These are phyloP conservation scores for Picea sitchensis DNA, from an alignment of 75 land plant genomes.

Conservation along the genomic window DNA sequence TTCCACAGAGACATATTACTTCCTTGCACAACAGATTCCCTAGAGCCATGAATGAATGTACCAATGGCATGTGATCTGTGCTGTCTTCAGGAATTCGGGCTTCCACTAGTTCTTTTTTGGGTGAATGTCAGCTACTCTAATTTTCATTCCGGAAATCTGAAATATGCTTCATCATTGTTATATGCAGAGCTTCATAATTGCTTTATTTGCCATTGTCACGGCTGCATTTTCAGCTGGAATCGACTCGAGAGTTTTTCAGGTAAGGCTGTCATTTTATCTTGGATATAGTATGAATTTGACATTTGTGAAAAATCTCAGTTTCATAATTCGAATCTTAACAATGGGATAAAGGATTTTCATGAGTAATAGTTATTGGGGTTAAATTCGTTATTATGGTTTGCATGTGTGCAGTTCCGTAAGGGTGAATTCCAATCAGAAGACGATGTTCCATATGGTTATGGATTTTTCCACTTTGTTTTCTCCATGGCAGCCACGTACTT, in stretches of 20 bases:
- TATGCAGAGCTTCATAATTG: constrained; percentile 65
- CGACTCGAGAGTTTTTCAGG: constrained; percentile 68
- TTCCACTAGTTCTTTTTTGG: background rate
- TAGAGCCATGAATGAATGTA: background rate
- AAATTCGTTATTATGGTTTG: background rate
- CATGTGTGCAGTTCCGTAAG: constrained; percentile 42
- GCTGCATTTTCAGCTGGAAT: constrained; percentile 87
- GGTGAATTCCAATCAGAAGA: constrained; percentile 39
- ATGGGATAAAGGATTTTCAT: background rate
- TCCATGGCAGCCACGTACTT: constrained; percentile 89
- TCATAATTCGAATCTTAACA: constrained; percentile 3
- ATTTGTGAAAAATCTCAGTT: background rate
- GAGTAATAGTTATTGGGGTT: background rate
- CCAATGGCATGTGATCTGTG: constrained; percentile 7
- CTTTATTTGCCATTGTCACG: constrained; percentile 65
- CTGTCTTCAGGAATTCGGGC: background rate
- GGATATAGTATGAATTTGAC: background rate
- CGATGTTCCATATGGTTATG: constrained; percentile 72
- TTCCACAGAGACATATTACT: background rate
- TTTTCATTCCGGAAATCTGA: background rate
- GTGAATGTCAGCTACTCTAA: background rate
- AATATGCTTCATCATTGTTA: background rate
- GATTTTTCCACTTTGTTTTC: constrained; percentile 79
- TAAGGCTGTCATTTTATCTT: constrained; percentile 10
- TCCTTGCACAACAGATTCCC: background rate